A percentile compares a stretch with the other conserved stretches of the same genome.
These are phyloP conservation scores for Fusarium secorum DNA, from an alignment of 2,329 filamentous ascomycete genomes.

Conservation along the genomic window DNA sequence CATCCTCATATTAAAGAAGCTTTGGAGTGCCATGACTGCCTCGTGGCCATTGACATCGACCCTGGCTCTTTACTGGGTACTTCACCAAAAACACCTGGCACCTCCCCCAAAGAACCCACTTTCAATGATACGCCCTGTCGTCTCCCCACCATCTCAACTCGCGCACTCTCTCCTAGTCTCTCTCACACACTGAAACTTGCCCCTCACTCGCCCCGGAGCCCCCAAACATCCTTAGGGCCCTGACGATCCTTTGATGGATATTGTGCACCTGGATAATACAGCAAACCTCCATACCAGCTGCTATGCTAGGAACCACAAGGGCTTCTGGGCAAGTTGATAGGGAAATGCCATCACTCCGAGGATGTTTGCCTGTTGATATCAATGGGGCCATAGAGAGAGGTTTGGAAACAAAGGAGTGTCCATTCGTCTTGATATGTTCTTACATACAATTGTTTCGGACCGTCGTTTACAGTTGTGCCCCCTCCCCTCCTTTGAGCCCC, in stretches of 20 bases:
- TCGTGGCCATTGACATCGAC: slow-evolving; percentile 12
- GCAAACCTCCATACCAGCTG: background rate
- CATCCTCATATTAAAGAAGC: background rate
- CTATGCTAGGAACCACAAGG: background rate
- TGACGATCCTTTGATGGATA: slow-evolving; percentile 35
- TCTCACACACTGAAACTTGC: slow-evolving; percentile 37
- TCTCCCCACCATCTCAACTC: slow-evolving; percentile 15
- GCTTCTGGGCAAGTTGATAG: background rate
- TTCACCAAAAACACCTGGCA: background rate
- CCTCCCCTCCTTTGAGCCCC: slow-evolving; percentile 10
- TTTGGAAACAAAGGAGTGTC: slow-evolving; percentile 1
- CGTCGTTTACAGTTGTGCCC: slow-evolving; percentile 6
- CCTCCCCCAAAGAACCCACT: slow-evolving; percentile 13
- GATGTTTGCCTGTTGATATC: background rate
- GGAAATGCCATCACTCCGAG: background rate
- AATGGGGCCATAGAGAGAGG: background rate
- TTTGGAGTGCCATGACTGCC: background rate
- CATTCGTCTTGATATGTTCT: background rate
- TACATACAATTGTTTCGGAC: slow-evolving; percentile 2
- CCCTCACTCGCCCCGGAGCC: slow-evolving; percentile 26
- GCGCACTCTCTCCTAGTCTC: background rate
- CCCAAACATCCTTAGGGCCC: slow-evolving; percentile 32
- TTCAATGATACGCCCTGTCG: slow-evolving; percentile 17
- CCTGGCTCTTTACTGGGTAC: background rate
- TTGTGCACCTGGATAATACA: slow-evolving; percentile 22